phyloP scores from a whole-genome alignment of 2,329 filamentous ascomycete species.

The Sporothrix brunneoviolacea region DNA sequence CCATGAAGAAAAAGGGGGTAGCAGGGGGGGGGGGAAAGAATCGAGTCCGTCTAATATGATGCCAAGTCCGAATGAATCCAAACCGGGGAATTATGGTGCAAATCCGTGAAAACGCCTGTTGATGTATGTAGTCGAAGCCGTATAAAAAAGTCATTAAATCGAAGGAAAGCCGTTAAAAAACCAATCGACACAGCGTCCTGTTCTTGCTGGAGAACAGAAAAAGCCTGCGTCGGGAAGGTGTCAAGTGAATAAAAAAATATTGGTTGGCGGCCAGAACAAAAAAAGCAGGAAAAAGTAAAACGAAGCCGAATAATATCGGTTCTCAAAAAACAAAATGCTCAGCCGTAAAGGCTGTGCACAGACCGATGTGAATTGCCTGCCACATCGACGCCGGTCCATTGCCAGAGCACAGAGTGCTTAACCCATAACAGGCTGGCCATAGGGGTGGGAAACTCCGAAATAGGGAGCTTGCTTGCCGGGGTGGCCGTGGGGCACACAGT shows the following conservation, averaged over 20 bases:
- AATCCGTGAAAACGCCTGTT: neutral
- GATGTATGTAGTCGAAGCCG: constrained; percentile 3
- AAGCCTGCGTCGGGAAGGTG: neutral
- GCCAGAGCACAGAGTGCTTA: constrained; percentile 24
- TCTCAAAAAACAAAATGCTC: too few relatives aligned
- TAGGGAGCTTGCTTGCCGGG: constrained; percentile 40
- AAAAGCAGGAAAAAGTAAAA: neutral
- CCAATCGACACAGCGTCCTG: too few relatives aligned
- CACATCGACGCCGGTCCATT: too few relatives aligned
- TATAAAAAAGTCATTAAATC: constrained; percentile 10
- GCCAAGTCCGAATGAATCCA: constrained; percentile 6
- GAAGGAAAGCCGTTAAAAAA: constrained; percentile 3
- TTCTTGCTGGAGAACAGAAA: neutral
- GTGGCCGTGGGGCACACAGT: constrained; percentile 36
- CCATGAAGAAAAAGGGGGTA: constrained; percentile 2
- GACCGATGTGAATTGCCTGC: too few relatives aligned
- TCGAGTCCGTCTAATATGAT: constrained; percentile 1
- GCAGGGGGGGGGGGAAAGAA: neutral
- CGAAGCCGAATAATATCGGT: constrained; percentile 7
- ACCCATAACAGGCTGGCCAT: constrained; percentile 50
- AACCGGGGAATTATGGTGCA: constrained; percentile 7
- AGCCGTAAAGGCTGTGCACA: too few relatives aligned
- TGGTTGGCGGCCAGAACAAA: constrained; percentile 8
- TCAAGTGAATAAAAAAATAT: constrained; percentile 8
- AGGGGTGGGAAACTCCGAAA: constrained; percentile 39